Conservation (phyloP, 192 early-diverging fungal genomes). For the Linnemannia schmuckeri region DNA sequence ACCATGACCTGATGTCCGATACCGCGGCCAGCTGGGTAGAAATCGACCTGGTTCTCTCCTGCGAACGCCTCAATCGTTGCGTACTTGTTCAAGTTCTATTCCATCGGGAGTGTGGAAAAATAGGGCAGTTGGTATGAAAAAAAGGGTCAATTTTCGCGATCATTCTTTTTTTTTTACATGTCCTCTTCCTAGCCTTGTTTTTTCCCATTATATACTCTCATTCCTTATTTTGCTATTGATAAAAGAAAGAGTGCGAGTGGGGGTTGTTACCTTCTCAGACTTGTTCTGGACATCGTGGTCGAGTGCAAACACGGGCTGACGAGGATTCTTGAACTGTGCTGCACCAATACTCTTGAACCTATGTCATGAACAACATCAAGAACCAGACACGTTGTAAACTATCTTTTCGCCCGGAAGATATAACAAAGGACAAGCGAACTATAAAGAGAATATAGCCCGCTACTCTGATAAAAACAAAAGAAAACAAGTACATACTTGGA, state of each 20-base stretch:
- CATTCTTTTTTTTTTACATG: not conserved
- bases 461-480: too few relatives aligned
- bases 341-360: conserved; percentile 94
- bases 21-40: conserved; percentile 96
- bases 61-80: conserved; percentile 88
- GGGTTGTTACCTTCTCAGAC: conserved; percentile 75
- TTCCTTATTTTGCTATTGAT: too few relatives aligned
- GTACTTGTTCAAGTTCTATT: conserved; percentile 89
- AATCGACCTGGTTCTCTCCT: conserved; percentile 82
- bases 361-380: not conserved
- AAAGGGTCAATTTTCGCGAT: not conserved
- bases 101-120: not conserved
- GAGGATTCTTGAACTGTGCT: conserved; percentile 79
- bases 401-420: not conserved
- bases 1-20: conserved; percentile 99
- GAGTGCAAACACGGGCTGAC: conserved; percentile 94
- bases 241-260: not conserved
- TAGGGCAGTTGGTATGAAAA: not conserved
- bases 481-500: conserved; percentile 73
- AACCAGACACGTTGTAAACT: not conserved
- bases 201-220: too few relatives aligned
- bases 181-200: not conserved
- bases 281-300: conserved; percentile 99
- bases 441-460: too few relatives aligned
- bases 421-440: too few relatives aligned